Evolutionary conservation across 208 protist species (phyloP), one percentile per base, ranked within the genome.

Genomic region (Wallacemonas sp.): DNA sequence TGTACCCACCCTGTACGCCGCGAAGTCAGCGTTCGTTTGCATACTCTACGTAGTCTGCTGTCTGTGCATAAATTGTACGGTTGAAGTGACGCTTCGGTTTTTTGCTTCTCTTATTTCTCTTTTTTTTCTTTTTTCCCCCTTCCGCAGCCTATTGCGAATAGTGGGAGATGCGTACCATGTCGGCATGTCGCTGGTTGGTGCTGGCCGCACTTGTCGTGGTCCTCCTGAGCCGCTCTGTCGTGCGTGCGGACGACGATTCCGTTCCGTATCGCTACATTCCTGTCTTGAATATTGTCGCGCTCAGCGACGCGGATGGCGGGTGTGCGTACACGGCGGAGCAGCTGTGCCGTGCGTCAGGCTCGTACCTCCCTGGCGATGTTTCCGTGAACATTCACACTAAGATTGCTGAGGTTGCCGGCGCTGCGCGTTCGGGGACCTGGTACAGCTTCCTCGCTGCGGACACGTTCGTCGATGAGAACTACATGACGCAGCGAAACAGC

Each of bases 401-500:
- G 30, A n/a, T 57, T 15, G 50, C 29, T 9, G 50, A 57, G 1
- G 30, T 38, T 8, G 50, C 50, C 12, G 50, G 50, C n/a, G 50
- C 50, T 4, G 50, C 50, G 12, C 24, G 29, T 8, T n/a, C 29
- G 8, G 50, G 30, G 17, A 57, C 50, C n/a, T 57, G 50, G 50
- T 57, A 57, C 50, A n/a, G 50, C 24, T 57, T 57, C n/a, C 50
- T 57, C 32, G 50, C 30, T 26, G 50, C 50, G 26, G 50, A 57
- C 19, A 57, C 50, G 9, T 24, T 24, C n/a, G 30, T 57, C 21
- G 50, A 57, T 19, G 9, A 4, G 6, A 6, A 24, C 13, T 57
- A 26, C 30, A 21, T 32, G 12, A 41, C 24, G 12, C 50, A n/a
- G 2, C 50, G 30, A 6, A 39, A 57, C 26, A 12, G 19, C 13